Evolutionary conservation across 305 asterid genomes (phyloP).

Genomic region (Fraxinus velutina): DNA sequence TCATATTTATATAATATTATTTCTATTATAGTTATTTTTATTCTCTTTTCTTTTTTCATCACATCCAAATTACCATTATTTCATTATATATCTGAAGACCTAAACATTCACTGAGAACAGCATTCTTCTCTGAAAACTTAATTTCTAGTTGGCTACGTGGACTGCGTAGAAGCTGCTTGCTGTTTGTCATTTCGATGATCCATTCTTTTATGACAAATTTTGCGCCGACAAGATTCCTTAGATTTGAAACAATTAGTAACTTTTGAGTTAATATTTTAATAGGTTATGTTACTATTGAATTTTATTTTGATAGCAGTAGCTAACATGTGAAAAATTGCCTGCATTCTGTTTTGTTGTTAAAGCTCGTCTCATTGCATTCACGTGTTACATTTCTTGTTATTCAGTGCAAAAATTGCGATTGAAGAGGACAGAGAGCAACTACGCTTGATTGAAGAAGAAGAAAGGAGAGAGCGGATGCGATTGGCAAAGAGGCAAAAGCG

Average conservation of each 20-base stretch:
- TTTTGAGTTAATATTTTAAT: background rate
- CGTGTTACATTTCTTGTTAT: background rate
- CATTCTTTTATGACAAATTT: background rate
- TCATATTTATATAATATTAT: background rate
- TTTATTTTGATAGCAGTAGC: background rate
- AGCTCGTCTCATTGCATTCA: background rate
- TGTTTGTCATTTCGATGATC: background rate
- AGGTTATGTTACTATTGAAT: background rate
- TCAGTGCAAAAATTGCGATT: slow-evolving; percentile 58
- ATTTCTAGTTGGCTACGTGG: background rate
- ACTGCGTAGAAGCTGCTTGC: background rate
- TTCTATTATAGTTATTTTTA: background rate
- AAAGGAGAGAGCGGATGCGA: slow-evolving; percentile 52
- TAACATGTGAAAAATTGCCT: background rate
- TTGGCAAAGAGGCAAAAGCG: slow-evolving; percentile 62
- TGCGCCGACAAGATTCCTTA: background rate
- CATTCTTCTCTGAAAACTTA: background rate
- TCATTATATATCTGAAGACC: background rate
- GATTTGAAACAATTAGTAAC: background rate
- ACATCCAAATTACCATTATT: background rate
- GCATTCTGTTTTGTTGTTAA: background rate
- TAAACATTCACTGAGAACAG: background rate
- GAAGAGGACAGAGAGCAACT: slow-evolving; percentile 78
- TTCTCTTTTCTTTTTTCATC: background rate
- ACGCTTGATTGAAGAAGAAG: slow-evolving; percentile 71